Percentiles rank a stretch among this genome's conserved stretches.
Evolutionary conservation across 345 rosid species (phyloP).

Genomic region (Euphorbia tirucalli): DNA sequence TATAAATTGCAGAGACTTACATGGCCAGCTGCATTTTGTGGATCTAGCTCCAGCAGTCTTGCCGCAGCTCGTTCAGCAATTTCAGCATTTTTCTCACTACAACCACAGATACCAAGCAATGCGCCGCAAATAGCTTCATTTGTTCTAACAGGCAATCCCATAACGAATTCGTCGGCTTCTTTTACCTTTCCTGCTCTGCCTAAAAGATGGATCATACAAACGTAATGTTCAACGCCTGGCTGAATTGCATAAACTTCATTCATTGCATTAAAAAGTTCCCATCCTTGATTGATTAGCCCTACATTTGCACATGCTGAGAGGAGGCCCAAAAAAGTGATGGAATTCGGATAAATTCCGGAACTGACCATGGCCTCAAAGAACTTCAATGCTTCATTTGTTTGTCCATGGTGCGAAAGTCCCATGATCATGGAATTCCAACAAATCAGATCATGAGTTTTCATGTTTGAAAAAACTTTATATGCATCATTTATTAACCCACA

Average conservation of each 20-base stretch:
- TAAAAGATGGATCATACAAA: slow-evolving; percentile 47
- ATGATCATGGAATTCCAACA: slow-evolving; percentile 64
- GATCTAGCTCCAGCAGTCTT: slow-evolving; percentile 56
- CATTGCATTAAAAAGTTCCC: slow-evolving; percentile 42
- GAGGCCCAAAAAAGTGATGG: slow-evolving; percentile 45
- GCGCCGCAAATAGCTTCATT: slow-evolving; percentile 52
- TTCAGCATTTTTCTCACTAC: slow-evolving; percentile 35
- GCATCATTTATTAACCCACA: slow-evolving; percentile 47
- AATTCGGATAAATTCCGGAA: slow-evolving; percentile 44
- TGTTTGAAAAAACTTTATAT: slow-evolving; percentile 36
- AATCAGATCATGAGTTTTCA: slow-evolving; percentile 39
- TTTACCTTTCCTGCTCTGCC: slow-evolving; percentile 52
- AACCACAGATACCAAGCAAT: slow-evolving; percentile 53
- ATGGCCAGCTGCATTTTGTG: slow-evolving; percentile 64
- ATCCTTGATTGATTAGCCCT: slow-evolving; percentile 36
- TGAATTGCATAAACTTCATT: slow-evolving; percentile 26
- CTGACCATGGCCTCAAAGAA: slow-evolving; percentile 39
- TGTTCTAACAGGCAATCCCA: slow-evolving; percentile 35
- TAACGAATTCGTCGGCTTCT: slow-evolving; percentile 51
- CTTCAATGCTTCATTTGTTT: slow-evolving; percentile 41
- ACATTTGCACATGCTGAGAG: slow-evolving; percentile 52
- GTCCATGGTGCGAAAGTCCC: slow-evolving; percentile 52
- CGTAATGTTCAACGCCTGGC: slow-evolving; percentile 46
- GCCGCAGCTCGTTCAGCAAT: slow-evolving; percentile 50
- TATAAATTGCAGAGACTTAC: slow-evolving; percentile 63